Percentiles rank a stretch among this genome's conserved stretches.
Conservation (phyloP, 2,329 filamentous ascomycete genomes). For the Escovopsis sp. region DNA sequence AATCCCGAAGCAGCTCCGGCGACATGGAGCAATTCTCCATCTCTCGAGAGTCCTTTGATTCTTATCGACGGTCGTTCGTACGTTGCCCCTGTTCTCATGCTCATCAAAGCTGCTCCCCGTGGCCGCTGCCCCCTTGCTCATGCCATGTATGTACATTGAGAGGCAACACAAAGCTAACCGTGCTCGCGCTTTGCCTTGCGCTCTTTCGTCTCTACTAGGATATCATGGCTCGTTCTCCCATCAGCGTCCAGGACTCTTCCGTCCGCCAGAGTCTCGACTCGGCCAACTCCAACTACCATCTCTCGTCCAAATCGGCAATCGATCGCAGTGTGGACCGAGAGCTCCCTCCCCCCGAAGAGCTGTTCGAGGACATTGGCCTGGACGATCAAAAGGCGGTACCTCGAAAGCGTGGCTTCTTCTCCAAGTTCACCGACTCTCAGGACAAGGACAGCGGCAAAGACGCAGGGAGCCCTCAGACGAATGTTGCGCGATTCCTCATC, state of each 20-base stretch:
- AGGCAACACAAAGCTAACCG: too few relatives aligned
- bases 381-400: constrained; percentile 49
- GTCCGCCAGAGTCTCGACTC: constrained; percentile 73
- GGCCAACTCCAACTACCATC: constrained; percentile 40
- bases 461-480: constrained; percentile 13
- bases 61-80: constrained; percentile 91
- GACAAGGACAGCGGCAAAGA: constrained; percentile 15
- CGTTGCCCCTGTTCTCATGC: constrained; percentile 18
- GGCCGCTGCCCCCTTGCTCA: too few relatives aligned
- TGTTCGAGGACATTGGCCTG: constrained; percentile 82
- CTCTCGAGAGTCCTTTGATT: constrained; percentile 92
- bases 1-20: constrained; percentile 47
- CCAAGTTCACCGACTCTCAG: constrained; percentile 51
- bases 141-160: too few relatives aligned
- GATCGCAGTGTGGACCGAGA: constrained; percentile 43
- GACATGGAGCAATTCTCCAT: constrained; percentile 92
- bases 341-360: constrained; percentile 57
- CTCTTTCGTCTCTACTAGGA: constrained; percentile 44
- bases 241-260: constrained; percentile 43
- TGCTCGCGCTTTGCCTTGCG: neutral
- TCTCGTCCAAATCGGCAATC: constrained; percentile 44
- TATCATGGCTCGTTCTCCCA: constrained; percentile 73
- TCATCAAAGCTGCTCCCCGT: neutral
- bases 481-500: constrained; percentile 48
- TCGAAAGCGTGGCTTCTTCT: constrained; percentile 57